Evolutionary conservation across 257 asterid species (phyloP).

Genomic region (Apocynum venetum): DNA sequence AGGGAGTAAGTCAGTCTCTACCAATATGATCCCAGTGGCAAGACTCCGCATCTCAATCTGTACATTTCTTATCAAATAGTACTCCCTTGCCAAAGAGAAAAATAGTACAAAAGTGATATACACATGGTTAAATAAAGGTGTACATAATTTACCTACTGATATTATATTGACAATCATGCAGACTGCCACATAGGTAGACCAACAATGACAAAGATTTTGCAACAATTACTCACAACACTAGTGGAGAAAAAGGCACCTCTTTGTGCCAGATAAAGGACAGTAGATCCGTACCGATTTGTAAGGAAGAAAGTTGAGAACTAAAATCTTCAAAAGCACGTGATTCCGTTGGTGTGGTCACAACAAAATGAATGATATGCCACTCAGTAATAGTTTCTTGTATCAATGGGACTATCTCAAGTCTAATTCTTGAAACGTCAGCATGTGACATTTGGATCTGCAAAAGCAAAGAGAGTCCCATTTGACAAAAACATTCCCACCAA

Average conservation of each 20-base stretch:
- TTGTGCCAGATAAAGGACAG: conserved; percentile 7
- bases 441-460: conserved; percentile 79
- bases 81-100: background rate
- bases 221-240: conserved; percentile 8
- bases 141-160: background rate
- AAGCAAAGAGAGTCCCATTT: background rate
- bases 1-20: background rate
- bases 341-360: conserved; percentile 79
- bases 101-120: background rate
- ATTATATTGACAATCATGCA: background rate
- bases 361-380: conserved; percentile 85
- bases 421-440: conserved; percentile 67
- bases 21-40: background rate
- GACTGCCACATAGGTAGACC: background rate
- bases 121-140: background rate
- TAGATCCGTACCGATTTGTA: conserved; percentile 66
- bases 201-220: background rate
- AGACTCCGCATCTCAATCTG: background rate
- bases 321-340: conserved; percentile 85
- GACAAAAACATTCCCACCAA: conserved; percentile 2
- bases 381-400: conserved; percentile 75
- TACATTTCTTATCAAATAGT: background rate
- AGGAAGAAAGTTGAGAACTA: conserved; percentile 78
- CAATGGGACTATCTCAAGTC: conserved; percentile 77
- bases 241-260: conserved; percentile 11